A percentile compares a stretch with the other conserved stretches of the same genome.
These are phyloP conservation scores for Xylaria sp. DNA, from an alignment of 2,329 filamentous ascomycete genomes.

Conservation along the genomic window DNA sequence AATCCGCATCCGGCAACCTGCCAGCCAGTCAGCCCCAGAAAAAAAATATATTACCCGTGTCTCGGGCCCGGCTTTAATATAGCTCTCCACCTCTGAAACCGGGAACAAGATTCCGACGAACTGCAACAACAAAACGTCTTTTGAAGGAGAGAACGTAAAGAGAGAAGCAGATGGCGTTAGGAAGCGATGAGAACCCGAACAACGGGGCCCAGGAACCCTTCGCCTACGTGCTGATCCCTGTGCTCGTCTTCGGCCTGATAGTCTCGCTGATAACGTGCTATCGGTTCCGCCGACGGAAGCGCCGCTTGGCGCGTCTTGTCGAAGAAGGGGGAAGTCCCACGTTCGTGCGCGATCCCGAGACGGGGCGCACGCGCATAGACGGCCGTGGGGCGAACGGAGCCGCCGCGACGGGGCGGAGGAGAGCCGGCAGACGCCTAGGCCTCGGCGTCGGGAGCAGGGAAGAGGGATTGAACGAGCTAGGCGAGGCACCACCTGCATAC, in stretches of 20 bases:
- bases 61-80: not conserved
- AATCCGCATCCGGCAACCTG: not conserved
- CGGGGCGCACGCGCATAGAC: slow-evolving; percentile 31
- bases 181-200: slow-evolving; percentile 15
- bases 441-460: slow-evolving; percentile 43
- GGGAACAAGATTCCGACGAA: not conserved
- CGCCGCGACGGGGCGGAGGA: slow-evolving; percentile 28
- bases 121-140: not conserved
- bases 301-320: slow-evolving; percentile 36
- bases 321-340: slow-evolving; percentile 18
- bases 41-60: not conserved
- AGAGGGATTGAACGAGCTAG: slow-evolving; percentile 50
- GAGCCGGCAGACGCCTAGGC: slow-evolving; percentile 32
- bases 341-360: slow-evolving; percentile 41
- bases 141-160: not conserved
- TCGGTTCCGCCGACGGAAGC: slow-evolving; percentile 42
- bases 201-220: slow-evolving; percentile 37
- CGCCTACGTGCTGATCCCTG: slow-evolving; percentile 46
- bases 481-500: slow-evolving; percentile 51
- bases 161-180: slow-evolving; percentile 11
- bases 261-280: slow-evolving; percentile 44
- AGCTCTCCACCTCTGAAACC: not conserved
- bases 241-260: slow-evolving; percentile 44
- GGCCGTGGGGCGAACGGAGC: slow-evolving; percentile 20
- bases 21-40: not conserved